phyloP scores from a whole-genome alignment of 1,284 basidiomycete species.

The Ganoderma lucidum region DNA sequence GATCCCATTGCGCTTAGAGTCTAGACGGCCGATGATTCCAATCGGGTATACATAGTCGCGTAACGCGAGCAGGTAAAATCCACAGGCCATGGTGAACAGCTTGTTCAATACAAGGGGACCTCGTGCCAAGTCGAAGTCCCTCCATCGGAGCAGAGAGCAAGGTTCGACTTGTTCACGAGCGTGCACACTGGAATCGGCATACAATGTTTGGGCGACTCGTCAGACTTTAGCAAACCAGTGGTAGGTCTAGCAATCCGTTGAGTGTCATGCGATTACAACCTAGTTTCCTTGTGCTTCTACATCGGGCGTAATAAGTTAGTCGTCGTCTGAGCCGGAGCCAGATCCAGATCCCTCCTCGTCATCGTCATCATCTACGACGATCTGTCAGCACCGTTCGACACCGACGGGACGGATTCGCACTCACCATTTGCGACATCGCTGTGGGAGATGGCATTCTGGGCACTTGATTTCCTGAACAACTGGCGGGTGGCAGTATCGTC shows the following conservation, averaged over 20 bases:
- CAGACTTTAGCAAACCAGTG: background rate
- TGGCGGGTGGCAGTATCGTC: conserved; percentile 53
- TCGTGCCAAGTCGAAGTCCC: no score
- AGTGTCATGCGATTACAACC: conserved; percentile 9
- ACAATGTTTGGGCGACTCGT: no score
- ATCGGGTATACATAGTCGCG: no score
- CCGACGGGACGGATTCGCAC: conserved; percentile 11
- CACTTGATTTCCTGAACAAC: conserved; percentile 60
- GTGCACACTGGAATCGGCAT: no score
- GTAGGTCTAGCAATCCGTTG: conserved; percentile 1
- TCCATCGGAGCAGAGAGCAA: no score
- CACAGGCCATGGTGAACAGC: no score
- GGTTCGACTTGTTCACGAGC: no score
- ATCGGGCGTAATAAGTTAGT: conserved; percentile 32
- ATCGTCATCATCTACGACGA: conserved; percentile 41
- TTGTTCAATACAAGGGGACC: no score
- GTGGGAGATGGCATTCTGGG: conserved; percentile 47
- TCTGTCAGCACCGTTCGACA: background rate
- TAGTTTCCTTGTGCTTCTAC: conserved; percentile 2
- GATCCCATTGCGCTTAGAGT: no score
- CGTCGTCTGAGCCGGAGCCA: conserved; percentile 45
- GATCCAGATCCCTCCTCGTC: conserved; percentile 46
- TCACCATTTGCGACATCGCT: conserved; percentile 51
- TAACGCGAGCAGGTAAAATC: no score
- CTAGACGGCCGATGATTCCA: no score